Base-by-base conservation (phyloP, 2,329 filamentous ascomycete genomes). In the Diplodia sapinea region DNA sequence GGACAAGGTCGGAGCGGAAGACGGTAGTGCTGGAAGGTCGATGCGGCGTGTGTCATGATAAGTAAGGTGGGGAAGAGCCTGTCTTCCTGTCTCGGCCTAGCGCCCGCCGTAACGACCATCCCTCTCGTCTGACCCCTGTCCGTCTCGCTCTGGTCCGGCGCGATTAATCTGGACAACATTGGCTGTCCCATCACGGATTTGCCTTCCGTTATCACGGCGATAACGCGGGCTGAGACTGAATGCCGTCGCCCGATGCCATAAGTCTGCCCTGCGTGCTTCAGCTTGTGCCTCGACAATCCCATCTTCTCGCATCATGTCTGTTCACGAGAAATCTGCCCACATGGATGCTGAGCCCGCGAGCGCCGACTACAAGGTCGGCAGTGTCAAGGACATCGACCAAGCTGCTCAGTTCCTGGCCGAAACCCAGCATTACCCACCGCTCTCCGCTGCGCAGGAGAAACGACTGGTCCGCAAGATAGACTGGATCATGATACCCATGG, bases 401-500 rank as follows among this genome's bases (percentile, higher is more conserved):
- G 74, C 74, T 31, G 73, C 73, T 13, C 43, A 71, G n/a, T 76
- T 73, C 61, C 68, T 76, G 4, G 69, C 70, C 4, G 70, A 74
- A 40, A 63, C 65, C 15, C 29, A 56, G 23, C 66, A 67, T 13
- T 71, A 73, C 17, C 70, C 70, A 1, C 71, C 73, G 5, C 61
- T 75, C 68, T 69, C 74, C 2, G 65, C 69, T 5, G 71, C 71
- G 40, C 69, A 69, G 17, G 75, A 76, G 68, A 74, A 67, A 47
- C 73, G 66, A 51, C 33, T 77, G 55, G 23, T 66, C 38, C 50
- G 64, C 29, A 66, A 66, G 17, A 29, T 66, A 3, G 64, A 66
- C 40, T 66, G 64, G 64, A 66, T 66, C 17, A 57, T 66, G 64
- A 51, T 66, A 13, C 64, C 64, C 40, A 66, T 66, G 51, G 64